Base-by-base conservation (phyloP, 352 stramenopile species). In the Pythium biforme region DNA sequence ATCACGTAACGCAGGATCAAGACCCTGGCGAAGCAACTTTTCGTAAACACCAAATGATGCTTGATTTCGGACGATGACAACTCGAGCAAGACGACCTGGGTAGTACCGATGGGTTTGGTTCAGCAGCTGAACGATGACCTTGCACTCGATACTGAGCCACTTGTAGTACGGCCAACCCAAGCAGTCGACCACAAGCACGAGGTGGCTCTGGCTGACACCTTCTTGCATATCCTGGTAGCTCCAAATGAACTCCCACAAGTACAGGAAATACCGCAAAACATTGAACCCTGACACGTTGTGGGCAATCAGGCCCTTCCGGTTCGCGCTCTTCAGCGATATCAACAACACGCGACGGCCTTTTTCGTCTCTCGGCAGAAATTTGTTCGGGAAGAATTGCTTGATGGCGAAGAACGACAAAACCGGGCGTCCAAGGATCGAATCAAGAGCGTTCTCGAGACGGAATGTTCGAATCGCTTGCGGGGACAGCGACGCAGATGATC, bases 191-290 rank as follows among this genome's bases (percentile, higher is more conserved):
- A 80, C 34, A 1, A 80, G 4, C 10, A 72, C 55, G 1, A 80
- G 49, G n/a, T 79, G 55, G 19, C 70, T 80, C 26, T 69, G 55
- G 3, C 43, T 41, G 10, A 72, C 60, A 1, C 64, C 70, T 51
- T 76, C 55, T 26, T 68, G 43, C 10, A 72, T 29, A 34, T 79
- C 73, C 25, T 73, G 53, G 39, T 80, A 80, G 49, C 70, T 80
- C 73, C 73, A 80, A 29, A 80, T 77, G 46, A 74, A 80, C 49
- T 80, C 73, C 62, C 67, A 76, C n/a, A 80, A n/a, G 61, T 74
- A 80, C 37, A 80, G 37, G 46, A 77, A 77, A 37, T 76, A 71
- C 23, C 73, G 70, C 12, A 55, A 58, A 26, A 80, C 46, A 25
- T 75, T 66, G 48, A 70, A 73, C 25, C 46, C 47, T 4, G 67